Base-by-base conservation (phyloP, 441 rosid species). In the Pelargonium australe region DNA sequence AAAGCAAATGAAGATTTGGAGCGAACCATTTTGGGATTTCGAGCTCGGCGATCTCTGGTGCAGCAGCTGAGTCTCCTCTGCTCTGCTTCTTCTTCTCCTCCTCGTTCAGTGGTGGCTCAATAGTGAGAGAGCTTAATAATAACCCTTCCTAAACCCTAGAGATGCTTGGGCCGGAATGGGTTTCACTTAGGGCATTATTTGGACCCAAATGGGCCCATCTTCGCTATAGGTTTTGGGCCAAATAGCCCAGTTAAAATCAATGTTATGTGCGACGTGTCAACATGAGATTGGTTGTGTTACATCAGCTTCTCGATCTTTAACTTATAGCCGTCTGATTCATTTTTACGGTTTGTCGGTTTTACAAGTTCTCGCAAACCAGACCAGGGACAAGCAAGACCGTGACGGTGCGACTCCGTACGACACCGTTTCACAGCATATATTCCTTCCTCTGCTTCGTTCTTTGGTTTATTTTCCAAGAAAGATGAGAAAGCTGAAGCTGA, bases 11-110 rank as follows among this genome's bases (percentile, higher is more conserved):
- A 41, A 8, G 11, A 7, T 37, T 37, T 37, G 41, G 61, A 55
- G 25, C 23, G 25, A 57, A 57, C 62, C 62, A 57, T 57, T 14
- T 57, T 57, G 62, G 28, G 8, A 19, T 17, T 57, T 7, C 62
- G 62, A 57, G 62, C 62, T 57, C 62, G 62, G 62, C 62, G 62
- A 17, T 57, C 62, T 57, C 62, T 57, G 62, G 28, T 17, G 23
- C 25, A 6, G 3, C 28, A 17, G 62, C 62, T 57, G 62, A 17
- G 25, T 12, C 62, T 57, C 25, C 25, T 6, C 62, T 57, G 62
- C 62, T 57, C 60, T n/a, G 60, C 62, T 57, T 17, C 62, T 57
- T 17, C 58, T 53, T n/a, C 58, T 53, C 2, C 62, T 55, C 1
- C 61, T 55, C 3, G 11, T 16, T 12, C 7, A 17, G 25, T 7